Evolutionary conservation across 345 rosid genomes (phyloP), one percentile per base, ranked within the genome.

Genomic region (Boechera retrofracta): DNA sequence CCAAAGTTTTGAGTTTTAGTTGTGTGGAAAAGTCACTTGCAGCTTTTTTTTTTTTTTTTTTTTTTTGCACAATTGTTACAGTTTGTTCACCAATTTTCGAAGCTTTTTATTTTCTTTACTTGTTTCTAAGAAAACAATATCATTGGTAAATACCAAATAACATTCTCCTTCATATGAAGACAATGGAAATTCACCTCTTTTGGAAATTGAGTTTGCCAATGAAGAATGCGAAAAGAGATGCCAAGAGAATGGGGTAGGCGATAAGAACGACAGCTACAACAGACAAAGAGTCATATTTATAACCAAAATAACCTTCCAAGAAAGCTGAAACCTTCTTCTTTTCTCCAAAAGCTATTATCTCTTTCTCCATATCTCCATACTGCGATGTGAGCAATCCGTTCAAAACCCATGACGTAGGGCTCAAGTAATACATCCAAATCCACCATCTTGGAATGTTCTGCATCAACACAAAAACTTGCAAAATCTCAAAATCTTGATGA

Each of bases 371-470:
- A 58, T 78, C 81, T 7, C 81, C 81, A 41, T 78, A 66, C 16
- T 72, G 73, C 0, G 81, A 71, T 15, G 81, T 66, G n/a, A 78
- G 68, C 52, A 78, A 2, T 33, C 77, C 77, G 5, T 78, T 78
- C 63, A 78, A 78, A 26, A 65, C 73, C 81, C 77, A 72, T 12
- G 81, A 72, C 8, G 77, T 78, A 1, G 77, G 81, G 1, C 73
- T 66, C 44, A 78, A 24, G 69, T 71, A 78, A 66, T 78, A 78
- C 77, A 71, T 57, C 81, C 81, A 78, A 26, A 78, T 47, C 81
- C 81, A 78, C 77, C 77, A 78, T 44, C 21, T 72, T 18, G 77
- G 77, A 38, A 66, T 78, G 53, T 16, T 72, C 73, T 78, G 56
- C 74, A 79, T 7, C 48, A 38, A 11, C 49, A 29, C 35, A 24